A percentile compares a stretch with the other conserved stretches of the same genome.
phyloP scores from a whole-genome alignment of 1,139 yeast species.

The Debaryomycetaceae sp. region DNA sequence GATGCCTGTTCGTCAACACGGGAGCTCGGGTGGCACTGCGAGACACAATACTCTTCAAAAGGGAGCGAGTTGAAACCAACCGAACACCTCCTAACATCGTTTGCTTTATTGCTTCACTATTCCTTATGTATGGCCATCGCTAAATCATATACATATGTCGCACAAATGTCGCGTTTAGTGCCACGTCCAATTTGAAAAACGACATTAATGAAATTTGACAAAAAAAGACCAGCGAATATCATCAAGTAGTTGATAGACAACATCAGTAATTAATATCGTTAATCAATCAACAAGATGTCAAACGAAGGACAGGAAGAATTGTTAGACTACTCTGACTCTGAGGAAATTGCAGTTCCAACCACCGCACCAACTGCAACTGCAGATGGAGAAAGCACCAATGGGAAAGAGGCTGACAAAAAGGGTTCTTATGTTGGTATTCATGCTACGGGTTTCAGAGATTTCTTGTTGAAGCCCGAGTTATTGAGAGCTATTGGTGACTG shows the following conservation, averaged over 20 bases:
- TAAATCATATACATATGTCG: background rate
- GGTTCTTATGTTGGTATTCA: conserved; percentile 98
- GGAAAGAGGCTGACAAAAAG: conserved; percentile 72
- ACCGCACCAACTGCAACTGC: conserved; percentile 46
- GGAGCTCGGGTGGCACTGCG: background rate
- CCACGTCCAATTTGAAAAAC: conserved; percentile 1
- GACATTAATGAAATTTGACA: conserved; percentile 1
- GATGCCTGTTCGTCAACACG: background rate
- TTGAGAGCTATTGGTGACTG: conserved; percentile 97
- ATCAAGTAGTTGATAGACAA: background rate
- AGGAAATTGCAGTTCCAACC: conserved; percentile 82
- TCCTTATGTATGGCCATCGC: background rate
- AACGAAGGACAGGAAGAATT: conserved; percentile 99
- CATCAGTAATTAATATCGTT: conserved; percentile 1
- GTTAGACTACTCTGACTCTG: conserved; percentile 97
- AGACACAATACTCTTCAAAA: background rate
- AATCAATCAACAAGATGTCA: conserved; percentile 42
- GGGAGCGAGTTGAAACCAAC: background rate
- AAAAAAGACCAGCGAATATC: background rate
- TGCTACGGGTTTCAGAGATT: conserved; percentile 98
- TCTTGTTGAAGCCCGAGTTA: conserved; percentile 91
- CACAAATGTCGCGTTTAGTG: background rate
- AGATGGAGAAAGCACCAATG: conserved; percentile 45
- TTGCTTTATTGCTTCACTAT: background rate
- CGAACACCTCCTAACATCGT: background rate